Percentiles rank a stretch among this genome's conserved stretches.
Evolutionary conservation across 2,329 filamentous ascomycete species (phyloP).

Genomic region (Xylaria arbuscula): DNA sequence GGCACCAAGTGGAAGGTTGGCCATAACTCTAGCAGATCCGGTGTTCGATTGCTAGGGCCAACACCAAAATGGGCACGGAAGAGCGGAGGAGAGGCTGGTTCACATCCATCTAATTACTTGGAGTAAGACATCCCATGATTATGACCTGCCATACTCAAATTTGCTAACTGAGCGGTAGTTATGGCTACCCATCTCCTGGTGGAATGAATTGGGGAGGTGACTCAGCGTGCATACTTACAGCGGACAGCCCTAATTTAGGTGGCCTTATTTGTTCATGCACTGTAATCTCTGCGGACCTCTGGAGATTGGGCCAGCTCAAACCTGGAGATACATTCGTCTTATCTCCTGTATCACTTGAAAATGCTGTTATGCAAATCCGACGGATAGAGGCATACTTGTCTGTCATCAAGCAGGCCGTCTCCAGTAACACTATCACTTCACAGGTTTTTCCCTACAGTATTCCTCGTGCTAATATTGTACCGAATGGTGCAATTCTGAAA

Average conservation of each 20-base stretch:
- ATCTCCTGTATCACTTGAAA: slow-evolving; percentile 18
- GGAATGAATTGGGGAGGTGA: slow-evolving; percentile 58
- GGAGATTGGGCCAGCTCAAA: slow-evolving; percentile 56
- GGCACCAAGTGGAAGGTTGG: slow-evolving; percentile 52
- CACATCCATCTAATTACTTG: slow-evolving; percentile 55
- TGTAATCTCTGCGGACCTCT: slow-evolving; percentile 54
- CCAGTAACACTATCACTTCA: not conserved
- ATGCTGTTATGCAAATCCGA: slow-evolving; percentile 14
- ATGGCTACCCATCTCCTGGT: slow-evolving; percentile 45
- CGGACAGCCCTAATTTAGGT: slow-evolving; percentile 56
- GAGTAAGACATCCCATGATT: not conserved
- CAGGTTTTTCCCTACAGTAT: not conserved
- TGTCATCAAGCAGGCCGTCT: slow-evolving; percentile 3
- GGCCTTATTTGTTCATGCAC: slow-evolving; percentile 56
- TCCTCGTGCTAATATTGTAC: not conserved
- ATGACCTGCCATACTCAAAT: no score
- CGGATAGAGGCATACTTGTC: slow-evolving; percentile 10
- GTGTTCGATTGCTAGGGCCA: slow-evolving; percentile 54
- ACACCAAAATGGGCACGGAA: slow-evolving; percentile 53
- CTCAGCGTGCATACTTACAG: slow-evolving; percentile 54
- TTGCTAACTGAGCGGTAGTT: slow-evolving; percentile 6
- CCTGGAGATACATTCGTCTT: slow-evolving; percentile 53
- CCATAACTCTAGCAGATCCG: slow-evolving; percentile 56
- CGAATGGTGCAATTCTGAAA: slow-evolving; percentile 12
- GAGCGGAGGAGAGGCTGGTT: slow-evolving; percentile 52